Evolutionary conservation across 2,329 filamentous ascomycete species (phyloP).

Genomic region (Ciborinia camelliae): DNA sequence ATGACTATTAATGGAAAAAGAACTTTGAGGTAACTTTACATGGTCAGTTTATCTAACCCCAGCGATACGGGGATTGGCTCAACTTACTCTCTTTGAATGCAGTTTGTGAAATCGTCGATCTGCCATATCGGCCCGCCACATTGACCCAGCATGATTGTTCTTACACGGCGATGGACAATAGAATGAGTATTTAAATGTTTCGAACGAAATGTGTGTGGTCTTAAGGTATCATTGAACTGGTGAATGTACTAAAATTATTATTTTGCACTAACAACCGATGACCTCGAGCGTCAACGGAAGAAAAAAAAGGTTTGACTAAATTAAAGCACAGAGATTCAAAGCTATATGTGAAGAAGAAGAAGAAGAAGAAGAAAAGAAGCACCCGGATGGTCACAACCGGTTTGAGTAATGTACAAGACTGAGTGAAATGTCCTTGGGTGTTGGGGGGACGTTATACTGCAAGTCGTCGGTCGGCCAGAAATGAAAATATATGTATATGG

Average conservation of each 20-base stretch:
- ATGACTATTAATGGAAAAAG: slow-evolving; percentile 73
- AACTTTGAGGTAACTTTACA: slow-evolving; percentile 69
- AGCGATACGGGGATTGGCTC: neutral
- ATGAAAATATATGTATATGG: no score
- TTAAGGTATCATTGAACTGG: slow-evolving; percentile 12
- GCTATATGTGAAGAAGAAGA: neutral
- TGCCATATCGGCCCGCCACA: slow-evolving; percentile 48
- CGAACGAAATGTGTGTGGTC: neutral
- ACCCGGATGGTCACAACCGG: neutral
- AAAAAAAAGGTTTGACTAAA: neutral
- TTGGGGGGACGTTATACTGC: neutral
- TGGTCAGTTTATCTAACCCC: neutral
- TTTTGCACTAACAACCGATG: slow-evolving; percentile 2
- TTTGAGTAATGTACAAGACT: neutral
- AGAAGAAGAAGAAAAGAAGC: neutral
- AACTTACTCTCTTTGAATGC: slow-evolving; percentile 66
- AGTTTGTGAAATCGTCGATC: slow-evolving; percentile 60
- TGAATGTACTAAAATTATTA: neutral
- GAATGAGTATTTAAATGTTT: neutral
- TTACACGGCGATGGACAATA: neutral
- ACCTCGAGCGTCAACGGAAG: no score
- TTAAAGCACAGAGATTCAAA: neutral
- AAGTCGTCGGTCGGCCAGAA: neutral
- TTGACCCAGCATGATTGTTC: slow-evolving; percentile 28
- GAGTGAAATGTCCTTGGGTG: neutral